A percentile compares a stretch with the other conserved stretches of the same genome.
Conservation (phyloP, 192 early-diverging fungal species). For the Gryganskiella cystojenkinii region DNA sequence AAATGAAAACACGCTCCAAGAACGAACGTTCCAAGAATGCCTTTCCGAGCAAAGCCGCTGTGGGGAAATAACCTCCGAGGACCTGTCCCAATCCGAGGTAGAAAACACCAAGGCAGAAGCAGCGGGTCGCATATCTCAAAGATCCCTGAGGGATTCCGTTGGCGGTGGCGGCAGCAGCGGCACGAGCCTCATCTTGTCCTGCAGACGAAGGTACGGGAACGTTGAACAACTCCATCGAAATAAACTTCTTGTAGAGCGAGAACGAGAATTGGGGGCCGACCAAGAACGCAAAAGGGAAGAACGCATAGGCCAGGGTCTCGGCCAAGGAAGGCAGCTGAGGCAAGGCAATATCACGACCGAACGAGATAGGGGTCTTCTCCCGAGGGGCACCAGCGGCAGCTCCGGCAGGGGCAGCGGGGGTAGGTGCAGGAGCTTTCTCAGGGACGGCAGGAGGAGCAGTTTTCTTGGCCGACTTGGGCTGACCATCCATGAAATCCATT, state of each 20-base stretch:
- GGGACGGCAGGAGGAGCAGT: not conserved
- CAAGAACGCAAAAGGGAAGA: constrained; percentile 67
- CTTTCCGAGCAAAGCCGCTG: constrained; percentile 53
- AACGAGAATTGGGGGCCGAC: constrained; percentile 75
- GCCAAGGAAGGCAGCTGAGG: constrained; percentile 54
- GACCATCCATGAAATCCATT: constrained; percentile 70
- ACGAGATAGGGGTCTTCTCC: constrained; percentile 57
- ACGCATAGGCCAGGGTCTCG: constrained; percentile 62
- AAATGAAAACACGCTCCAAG: constrained; percentile 45
- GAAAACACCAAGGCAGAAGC: constrained; percentile 49
- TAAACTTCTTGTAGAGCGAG: constrained; percentile 60
- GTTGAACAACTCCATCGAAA: constrained; percentile 57
- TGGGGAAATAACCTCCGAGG: constrained; percentile 56
- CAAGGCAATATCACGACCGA: constrained; percentile 58
- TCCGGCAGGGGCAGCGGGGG: not conserved
- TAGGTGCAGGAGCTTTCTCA: not conserved
- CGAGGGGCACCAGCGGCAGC: constrained; percentile 5
- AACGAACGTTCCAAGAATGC: constrained; percentile 53
- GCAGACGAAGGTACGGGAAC: constrained; percentile 37
- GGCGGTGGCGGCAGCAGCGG: constrained; percentile 28
- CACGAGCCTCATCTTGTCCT: constrained; percentile 41
- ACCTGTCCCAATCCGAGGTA: constrained; percentile 61
- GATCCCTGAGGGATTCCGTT: constrained; percentile 50
- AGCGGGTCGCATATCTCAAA: constrained; percentile 48
- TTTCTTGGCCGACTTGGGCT: constrained; percentile 22